Percentiles rank a stretch among this genome's conserved stretches.
Conservation (phyloP, 352 stramenopile species). For the Stramenopiles sp. region DNA sequence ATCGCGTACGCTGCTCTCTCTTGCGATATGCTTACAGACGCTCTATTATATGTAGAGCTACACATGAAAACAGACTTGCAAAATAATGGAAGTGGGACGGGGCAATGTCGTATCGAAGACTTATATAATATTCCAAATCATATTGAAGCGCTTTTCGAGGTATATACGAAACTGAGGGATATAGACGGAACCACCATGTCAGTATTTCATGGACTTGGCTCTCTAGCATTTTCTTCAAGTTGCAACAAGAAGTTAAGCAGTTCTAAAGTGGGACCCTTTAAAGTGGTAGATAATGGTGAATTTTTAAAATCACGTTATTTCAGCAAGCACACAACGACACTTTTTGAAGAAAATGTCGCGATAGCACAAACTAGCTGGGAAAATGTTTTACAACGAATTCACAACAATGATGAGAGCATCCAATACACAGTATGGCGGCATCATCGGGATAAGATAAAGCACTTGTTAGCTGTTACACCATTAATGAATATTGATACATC, state of each 20-base stretch:
- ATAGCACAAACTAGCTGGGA: too few species aligned
- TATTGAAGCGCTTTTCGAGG: background rate
- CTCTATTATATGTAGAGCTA: background rate
- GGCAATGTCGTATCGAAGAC: background rate
- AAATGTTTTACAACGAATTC: too few species aligned
- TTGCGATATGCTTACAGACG: background rate
- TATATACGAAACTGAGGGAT: background rate
- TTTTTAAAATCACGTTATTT: too few species aligned
- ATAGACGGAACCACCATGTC: background rate
- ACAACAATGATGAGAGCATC: too few species aligned
- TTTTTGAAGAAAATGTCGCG: too few species aligned
- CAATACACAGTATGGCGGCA: too few species aligned
- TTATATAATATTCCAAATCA: background rate
- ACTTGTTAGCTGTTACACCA: too few species aligned
- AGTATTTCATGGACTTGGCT: background rate
- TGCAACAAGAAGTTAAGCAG: background rate
- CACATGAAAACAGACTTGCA: background rate
- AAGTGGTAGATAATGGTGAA: too few species aligned
- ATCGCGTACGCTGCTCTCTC: background rate
- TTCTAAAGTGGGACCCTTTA: too few species aligned
- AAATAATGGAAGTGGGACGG: background rate
- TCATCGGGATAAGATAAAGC: too few species aligned
- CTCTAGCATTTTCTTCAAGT: background rate
- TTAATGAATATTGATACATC: too few species aligned
- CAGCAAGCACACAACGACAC: too few species aligned